phyloP scores from a whole-genome alignment of 305 asterid genomes.

The Rubia balearica region DNA sequence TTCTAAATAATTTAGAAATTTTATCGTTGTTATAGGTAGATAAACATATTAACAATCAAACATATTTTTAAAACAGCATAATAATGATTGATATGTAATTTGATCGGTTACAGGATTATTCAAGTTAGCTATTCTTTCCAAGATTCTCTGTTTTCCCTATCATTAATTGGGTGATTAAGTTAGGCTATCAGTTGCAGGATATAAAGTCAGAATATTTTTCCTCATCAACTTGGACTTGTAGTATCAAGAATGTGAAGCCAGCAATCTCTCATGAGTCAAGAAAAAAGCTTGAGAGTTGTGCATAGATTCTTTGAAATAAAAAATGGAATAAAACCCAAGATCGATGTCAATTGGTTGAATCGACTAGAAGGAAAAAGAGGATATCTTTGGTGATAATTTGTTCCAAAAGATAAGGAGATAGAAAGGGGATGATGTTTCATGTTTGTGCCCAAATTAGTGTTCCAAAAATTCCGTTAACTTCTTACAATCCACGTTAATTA shows the following conservation, averaged over 20 bases:
- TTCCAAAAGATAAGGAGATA: constrained; percentile 59
- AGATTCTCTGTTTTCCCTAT: constrained; percentile 14
- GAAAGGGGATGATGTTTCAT: constrained; percentile 19
- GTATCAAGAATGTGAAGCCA: background rate
- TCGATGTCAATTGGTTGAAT: constrained; percentile 25
- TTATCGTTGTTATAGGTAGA: too few species aligned
- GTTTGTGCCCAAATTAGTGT: too few species aligned
- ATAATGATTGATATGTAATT: too few species aligned
- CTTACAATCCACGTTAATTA: too few species aligned
- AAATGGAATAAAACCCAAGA: constrained; percentile 15
- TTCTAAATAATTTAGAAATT: too few species aligned
- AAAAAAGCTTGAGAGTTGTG: constrained; percentile 25
- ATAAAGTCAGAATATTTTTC: constrained; percentile 11
- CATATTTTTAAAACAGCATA: too few species aligned
- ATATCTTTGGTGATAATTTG: constrained; percentile 40
- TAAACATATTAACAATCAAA: too few species aligned
- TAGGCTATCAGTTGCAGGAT: constrained; percentile 11
- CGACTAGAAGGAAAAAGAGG: constrained; percentile 15
- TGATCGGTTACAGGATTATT: too few species aligned
- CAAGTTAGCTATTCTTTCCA: background rate
- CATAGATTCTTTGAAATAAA: background rate
- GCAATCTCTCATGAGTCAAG: background rate
- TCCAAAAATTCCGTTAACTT: too few species aligned
- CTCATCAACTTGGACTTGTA: constrained; percentile 10
- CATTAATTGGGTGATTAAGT: constrained; percentile 16